Evolutionary conservation across 2,329 filamentous ascomycete genomes (phyloP).

Genomic region (Fusarium vanettenii): DNA sequence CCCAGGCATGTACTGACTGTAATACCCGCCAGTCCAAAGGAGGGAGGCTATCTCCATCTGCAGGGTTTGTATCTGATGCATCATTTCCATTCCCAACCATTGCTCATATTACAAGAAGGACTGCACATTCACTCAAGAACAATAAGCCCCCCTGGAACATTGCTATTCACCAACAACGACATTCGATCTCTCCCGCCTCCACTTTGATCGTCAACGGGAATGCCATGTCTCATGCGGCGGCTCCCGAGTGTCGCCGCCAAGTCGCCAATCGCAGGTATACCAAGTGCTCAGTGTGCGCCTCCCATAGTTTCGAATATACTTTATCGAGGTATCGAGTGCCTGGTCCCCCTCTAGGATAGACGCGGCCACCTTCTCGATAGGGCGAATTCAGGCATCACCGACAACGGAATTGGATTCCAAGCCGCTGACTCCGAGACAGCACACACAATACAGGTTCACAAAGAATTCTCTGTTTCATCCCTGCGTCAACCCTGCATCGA

Average conservation of each 20-base stretch:
- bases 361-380: neutral
- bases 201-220: constrained; percentile 27
- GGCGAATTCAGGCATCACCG: neutral
- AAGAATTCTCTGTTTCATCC: constrained; percentile 30
- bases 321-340: neutral
- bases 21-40: constrained; percentile 6
- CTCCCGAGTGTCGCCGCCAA: constrained; percentile 15
- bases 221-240: constrained; percentile 29
- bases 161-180: neutral
- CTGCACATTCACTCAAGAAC: neutral
- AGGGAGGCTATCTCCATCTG: constrained; percentile 8
- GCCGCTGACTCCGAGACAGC: constrained; percentile 20
- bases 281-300: neutral
- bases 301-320: neutral
- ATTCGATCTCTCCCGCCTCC: constrained; percentile 12
- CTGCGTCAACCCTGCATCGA: constrained; percentile 28
- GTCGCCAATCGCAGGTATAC: neutral
- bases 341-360: neutral
- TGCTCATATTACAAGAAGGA: neutral
- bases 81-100: constrained; percentile 22
- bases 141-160: neutral
- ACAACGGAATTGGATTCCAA: constrained; percentile 22
- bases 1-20: constrained; percentile 19
- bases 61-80: constrained; percentile 17
- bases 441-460: neutral